phyloP scores from a whole-genome alignment of 306 rosid species.

The Betula pendula region DNA sequence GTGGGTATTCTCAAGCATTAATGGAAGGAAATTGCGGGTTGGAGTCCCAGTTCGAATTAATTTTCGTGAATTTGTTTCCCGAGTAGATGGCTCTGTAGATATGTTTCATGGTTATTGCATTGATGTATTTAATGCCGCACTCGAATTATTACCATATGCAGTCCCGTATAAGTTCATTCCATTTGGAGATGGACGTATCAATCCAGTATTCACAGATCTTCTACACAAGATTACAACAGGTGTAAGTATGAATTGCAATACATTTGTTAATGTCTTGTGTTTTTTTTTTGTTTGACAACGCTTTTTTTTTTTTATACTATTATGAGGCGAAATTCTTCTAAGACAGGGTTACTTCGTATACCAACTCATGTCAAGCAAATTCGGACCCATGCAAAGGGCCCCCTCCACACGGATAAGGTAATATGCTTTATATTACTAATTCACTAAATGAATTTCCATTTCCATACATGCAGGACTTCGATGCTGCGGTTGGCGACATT shows the following conservation, averaged over 20 bases:
- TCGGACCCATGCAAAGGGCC: no score
- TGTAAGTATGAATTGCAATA: conserved; percentile 47
- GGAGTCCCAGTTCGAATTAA: conserved; percentile 65
- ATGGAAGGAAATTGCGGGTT: conserved; percentile 66
- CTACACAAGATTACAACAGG: conserved; percentile 59
- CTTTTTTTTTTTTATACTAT: no score
- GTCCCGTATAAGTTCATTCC: conserved; percentile 65
- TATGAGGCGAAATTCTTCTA: no score
- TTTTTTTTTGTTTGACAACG: no score
- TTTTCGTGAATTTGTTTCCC: conserved; percentile 61
- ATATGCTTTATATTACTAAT: not conserved
- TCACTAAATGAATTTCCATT: conserved; percentile 10
- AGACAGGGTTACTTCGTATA: no score
- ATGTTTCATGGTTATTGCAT: conserved; percentile 75
- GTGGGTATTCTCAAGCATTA: conserved; percentile 87
- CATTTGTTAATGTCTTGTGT: no score
- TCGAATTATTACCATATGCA: conserved; percentile 69
- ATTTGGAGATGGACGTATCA: conserved; percentile 62
- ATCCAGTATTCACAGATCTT: conserved; percentile 64
- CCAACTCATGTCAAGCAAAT: no score
- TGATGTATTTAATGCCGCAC: conserved; percentile 80
- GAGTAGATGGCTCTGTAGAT: conserved; percentile 50
- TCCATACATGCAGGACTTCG: conserved; percentile 50
- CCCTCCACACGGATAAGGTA: not conserved
- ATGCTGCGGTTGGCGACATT: conserved; percentile 86